Evolutionary conservation across 176 grass and related monocot species (phyloP).

Genomic region (Phragmites australis): DNA sequence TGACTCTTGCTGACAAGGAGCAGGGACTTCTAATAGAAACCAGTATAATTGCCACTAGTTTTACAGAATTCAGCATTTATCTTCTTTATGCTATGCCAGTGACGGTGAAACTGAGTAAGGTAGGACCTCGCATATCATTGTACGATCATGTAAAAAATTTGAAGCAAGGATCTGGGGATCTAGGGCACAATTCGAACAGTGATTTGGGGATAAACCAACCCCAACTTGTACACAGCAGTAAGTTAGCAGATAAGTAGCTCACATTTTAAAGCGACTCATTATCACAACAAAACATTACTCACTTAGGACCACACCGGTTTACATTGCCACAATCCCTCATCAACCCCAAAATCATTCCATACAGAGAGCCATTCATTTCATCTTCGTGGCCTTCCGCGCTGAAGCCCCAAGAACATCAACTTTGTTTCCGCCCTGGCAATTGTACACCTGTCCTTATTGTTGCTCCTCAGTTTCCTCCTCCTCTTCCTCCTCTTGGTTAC

Average conservation of each 20-base stretch:
- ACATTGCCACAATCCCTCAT: constrained; percentile 10
- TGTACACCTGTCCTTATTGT: constrained; percentile 8
- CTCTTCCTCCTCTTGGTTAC: background rate
- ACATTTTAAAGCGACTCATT: background rate
- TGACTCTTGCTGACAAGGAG: background rate
- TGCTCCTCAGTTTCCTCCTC: constrained; percentile 38
- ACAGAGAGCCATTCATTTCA: background rate
- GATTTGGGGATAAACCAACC: background rate
- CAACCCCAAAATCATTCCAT: constrained; percentile 8
- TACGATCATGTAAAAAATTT: background rate
- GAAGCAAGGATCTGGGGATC: background rate
- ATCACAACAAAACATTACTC: constrained; percentile 33
- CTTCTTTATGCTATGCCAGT: background rate
- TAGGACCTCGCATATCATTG: background rate
- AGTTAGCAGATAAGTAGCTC: no score
- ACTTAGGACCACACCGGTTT: constrained; percentile 21
- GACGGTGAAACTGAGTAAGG: background rate
- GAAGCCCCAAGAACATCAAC: background rate
- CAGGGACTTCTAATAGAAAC: background rate
- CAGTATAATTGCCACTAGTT: background rate
- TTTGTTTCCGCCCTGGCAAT: background rate
- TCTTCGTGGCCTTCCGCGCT: background rate
- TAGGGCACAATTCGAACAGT: background rate
- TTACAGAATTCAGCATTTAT: background rate
- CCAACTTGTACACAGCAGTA: background rate